phyloP scores from a whole-genome alignment of 108 stramenopile species.

The Nannochloropsis granulata region DNA sequence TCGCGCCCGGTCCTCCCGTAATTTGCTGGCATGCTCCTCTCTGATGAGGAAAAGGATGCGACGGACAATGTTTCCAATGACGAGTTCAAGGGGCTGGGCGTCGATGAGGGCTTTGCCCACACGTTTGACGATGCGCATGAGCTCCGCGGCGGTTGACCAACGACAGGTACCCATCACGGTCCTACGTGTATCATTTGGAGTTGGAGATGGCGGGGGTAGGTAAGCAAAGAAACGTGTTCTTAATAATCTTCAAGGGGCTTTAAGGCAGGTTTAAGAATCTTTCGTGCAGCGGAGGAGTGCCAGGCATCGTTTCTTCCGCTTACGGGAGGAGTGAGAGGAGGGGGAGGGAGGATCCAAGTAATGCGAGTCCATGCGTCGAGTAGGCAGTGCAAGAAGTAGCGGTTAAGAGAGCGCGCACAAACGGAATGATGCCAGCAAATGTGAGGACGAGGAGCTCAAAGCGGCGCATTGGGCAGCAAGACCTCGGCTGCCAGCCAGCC shows the following conservation, averaged over 20 bases:
- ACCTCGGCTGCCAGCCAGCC: no score
- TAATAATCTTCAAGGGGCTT: no score
- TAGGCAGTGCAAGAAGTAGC: no score
- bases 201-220: background rate
- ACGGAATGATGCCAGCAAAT: no score
- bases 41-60: constrained; percentile 20
- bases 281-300: no score
- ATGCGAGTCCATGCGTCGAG: no score
- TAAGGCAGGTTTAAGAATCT: background rate
- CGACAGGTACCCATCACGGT: constrained; percentile 15
- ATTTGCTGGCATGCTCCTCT: constrained; percentile 8
- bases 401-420: no score
- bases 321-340: no score
- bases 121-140: constrained; percentile 14
- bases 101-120: constrained; percentile 23
- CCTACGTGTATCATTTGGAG: background rate
- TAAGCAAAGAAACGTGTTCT: background rate
- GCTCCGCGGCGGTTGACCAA: constrained; percentile 25
- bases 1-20: background rate
- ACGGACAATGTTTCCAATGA: constrained; percentile 24
- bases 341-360: no score
- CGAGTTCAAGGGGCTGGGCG: constrained; percentile 17
- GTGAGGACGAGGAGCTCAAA: no score
- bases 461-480: no score
- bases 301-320: no score